Percentiles rank a stretch among this genome's conserved stretches.
Conservation (phyloP, 495 filamentous ascomycete genomes). For the Aspergillus heteromorphus region DNA sequence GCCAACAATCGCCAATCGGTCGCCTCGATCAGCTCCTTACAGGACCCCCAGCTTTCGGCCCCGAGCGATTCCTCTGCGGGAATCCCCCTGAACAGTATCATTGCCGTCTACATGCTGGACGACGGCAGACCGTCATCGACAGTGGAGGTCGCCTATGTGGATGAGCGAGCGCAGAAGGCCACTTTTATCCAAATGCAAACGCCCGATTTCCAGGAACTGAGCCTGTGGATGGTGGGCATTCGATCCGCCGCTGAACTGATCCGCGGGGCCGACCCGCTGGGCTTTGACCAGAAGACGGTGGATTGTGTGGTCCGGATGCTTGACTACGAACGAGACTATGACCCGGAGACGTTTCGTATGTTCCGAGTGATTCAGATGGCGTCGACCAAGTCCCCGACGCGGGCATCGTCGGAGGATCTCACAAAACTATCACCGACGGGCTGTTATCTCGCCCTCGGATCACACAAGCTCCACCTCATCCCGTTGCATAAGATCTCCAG, state of each 20-base stretch:
- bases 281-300: conserved; percentile 55
- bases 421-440: conserved; percentile 65
- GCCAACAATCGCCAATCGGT: conserved; percentile 48
- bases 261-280: conserved; percentile 46
- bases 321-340: conserved; percentile 64
- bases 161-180: conserved; percentile 61
- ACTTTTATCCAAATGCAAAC: conserved; percentile 65
- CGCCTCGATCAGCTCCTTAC: conserved; percentile 54
- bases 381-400: conserved; percentile 49
- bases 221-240: conserved; percentile 70
- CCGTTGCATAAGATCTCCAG: conserved; percentile 59
- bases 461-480: conserved; percentile 76
- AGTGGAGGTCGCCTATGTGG: conserved; percentile 71
- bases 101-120: conserved; percentile 75
- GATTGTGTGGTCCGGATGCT: conserved; percentile 61
- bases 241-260: conserved; percentile 53
- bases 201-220: conserved; percentile 63
- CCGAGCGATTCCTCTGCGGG: conserved; percentile 44
- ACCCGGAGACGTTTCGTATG: conserved; percentile 65
- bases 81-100: conserved; percentile 66
- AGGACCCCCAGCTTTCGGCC: conserved; percentile 53
- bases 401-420: conserved; percentile 71
- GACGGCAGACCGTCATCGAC: conserved; percentile 73
- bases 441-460: conserved; percentile 81
- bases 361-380: conserved; percentile 78